Evolutionary conservation across 2,329 filamentous ascomycete genomes (phyloP).

Genomic region (Ophiostoma fasciatum): DNA sequence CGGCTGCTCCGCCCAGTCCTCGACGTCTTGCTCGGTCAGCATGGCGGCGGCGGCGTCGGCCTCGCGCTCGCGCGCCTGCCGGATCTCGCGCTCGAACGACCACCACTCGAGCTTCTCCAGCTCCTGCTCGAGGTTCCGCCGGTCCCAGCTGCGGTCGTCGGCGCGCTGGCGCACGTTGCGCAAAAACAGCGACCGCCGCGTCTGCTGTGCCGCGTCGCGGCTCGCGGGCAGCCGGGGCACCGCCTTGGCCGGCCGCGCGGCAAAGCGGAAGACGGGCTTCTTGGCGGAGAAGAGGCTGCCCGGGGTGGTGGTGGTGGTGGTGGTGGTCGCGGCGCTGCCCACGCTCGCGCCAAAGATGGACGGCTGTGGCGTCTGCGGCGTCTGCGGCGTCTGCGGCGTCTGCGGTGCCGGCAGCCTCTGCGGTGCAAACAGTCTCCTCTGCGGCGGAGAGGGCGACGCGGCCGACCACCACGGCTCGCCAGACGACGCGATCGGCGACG

Average conservation of each 20-base stretch:
- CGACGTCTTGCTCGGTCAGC: conserved; percentile 35
- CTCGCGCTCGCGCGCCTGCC: conserved; percentile 24
- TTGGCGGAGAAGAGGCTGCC: neutral
- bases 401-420: too few species aligned
- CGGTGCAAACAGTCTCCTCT: too few species aligned
- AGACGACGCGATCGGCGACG: conserved; percentile 26
- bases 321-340: neutral
- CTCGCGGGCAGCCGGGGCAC: conserved; percentile 45
- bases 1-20: conserved; percentile 26
- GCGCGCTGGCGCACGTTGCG: conserved; percentile 47
- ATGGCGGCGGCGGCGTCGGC: conserved; percentile 23
- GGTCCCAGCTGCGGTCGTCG: conserved; percentile 44
- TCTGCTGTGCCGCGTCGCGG: conserved; percentile 47
- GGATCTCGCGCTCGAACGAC: conserved; percentile 22
- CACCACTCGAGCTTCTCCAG: conserved; percentile 27
- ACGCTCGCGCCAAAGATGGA: neutral
- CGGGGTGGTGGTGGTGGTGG: neutral
- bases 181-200: conserved; percentile 52
- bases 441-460: neutral
- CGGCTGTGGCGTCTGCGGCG: neutral
- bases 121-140: conserved; percentile 48
- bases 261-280: conserved; percentile 27
- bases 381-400: too few species aligned
- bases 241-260: conserved; percentile 39
- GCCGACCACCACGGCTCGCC: neutral